Base-by-base conservation (phyloP, 352 stramenopile species). In the Phytophthora cryptogea region DNA sequence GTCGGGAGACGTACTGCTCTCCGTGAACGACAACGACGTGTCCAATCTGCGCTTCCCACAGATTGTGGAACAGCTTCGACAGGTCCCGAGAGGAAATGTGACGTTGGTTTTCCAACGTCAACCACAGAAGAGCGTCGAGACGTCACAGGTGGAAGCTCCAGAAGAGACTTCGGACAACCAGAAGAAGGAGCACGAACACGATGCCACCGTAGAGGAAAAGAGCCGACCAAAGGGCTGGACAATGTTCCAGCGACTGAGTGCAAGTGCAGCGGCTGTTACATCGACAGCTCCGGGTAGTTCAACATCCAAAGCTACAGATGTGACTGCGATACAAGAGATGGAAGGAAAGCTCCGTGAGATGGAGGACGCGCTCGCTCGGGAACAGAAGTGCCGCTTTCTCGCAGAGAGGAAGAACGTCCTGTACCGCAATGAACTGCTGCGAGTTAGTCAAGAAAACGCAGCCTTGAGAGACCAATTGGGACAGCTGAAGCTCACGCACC, bases 351-450 rank as follows among this genome's bases (percentile, higher is more conserved):
- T 66, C 8, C 36, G 45, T 0, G 55, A 57, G 32, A 48, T 88
- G 16, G 76, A 89, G 36, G 49, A 72, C 30, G 66, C 59, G 7
- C 62, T 89, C 35, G 72, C 79, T 47, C 69, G 78, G 35, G 82
- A 92, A 45, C 78, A 80, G 27, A 91, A 90, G 48, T 89, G 82
- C 50, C 82, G 80, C 30, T 86, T 86, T 30, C 68, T 92, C 17
- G 72, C 78, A 4, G 82, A 92, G 59, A 72, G 80, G 39, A 89
- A 89, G 66, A 89, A 89, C 56, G 84, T 89, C 30, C 16, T 92
- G 26, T 92, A 92, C 30, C 80, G 82, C 55, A 87, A 87, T 28
- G 82, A 87, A 41, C 59, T 92, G 14, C 43, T 83, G 42, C 57
- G 74, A 0, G 50, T 88, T 16, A 82, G 71, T 14, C 75, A 89